Percentiles rank a stretch among this genome's conserved stretches.
Conservation (phyloP, 192 early-diverging fungal genomes). For the Linnemannia zychae region DNA sequence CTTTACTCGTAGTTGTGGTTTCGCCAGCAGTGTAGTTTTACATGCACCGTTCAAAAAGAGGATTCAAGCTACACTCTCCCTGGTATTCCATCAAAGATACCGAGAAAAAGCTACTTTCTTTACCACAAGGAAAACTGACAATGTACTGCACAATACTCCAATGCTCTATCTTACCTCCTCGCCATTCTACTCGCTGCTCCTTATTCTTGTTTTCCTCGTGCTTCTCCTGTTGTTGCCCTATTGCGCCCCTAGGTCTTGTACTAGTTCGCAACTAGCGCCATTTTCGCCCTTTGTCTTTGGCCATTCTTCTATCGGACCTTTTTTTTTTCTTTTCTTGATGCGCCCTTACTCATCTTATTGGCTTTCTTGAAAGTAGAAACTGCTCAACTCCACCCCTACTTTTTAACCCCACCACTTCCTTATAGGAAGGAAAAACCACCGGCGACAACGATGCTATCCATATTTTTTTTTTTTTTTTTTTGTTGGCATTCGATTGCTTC, state of each 20-base stretch:
- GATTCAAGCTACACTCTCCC: not conserved
- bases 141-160: not conserved
- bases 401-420: not conserved
- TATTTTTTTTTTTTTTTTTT: too few species aligned
- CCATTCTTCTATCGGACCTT: not conserved
- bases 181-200: not conserved
- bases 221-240: not conserved
- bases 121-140: not conserved
- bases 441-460: too few species aligned
- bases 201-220: not conserved
- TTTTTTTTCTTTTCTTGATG: not conserved
- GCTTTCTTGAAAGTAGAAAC: not conserved
- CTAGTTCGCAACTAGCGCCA: not conserved
- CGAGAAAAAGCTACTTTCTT: not conserved
- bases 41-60: too few species aligned
- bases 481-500: not conserved
- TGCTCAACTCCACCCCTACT: not conserved
- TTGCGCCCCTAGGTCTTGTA: not conserved
- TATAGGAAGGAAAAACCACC: constrained; percentile 4
- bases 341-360: not conserved
- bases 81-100: not conserved
- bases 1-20: not conserved
- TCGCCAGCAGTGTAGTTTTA: too few species aligned
- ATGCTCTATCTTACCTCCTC: too few species aligned
- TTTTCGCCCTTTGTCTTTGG: too few species aligned